These are phyloP conservation scores for Cyclocybe aegerita DNA, from an alignment of 768 basidiomycete species.

Conservation along the genomic window DNA sequence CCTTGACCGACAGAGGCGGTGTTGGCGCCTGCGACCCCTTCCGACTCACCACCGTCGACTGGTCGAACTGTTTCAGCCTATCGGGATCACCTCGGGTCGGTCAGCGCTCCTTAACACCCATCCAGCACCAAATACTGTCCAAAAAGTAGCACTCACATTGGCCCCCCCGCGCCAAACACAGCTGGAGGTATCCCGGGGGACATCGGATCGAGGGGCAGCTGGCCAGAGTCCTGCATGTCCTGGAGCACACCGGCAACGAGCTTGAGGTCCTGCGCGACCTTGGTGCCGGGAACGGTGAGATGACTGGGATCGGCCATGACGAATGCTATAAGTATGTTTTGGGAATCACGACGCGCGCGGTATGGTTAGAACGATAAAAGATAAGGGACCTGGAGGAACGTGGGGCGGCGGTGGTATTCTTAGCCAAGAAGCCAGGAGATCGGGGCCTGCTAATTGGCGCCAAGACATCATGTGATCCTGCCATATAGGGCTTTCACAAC, in stretches of 20 bases:
- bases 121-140: neutral
- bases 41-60: conserved; percentile 69
- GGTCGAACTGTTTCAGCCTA: conserved; percentile 81
- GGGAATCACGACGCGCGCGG: neutral
- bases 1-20: conserved; percentile 81
- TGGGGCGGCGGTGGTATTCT: neutral
- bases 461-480: too few relatives aligned
- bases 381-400: conserved; percentile 14
- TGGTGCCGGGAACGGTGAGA: conserved; percentile 27
- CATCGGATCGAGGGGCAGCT: conserved; percentile 20
- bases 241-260: conserved; percentile 52
- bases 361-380: conserved; percentile 3
- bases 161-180: conserved; percentile 72
- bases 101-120: neutral
- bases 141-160: conserved; percentile 49
- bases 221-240: conserved; percentile 39
- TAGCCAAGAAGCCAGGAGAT: too few relatives aligned
- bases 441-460: neutral
- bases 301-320: conserved; percentile 22
- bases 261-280: conserved; percentile 45
- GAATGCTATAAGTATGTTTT: conserved; percentile 4
- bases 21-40: conserved; percentile 73
- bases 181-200: conserved; percentile 53
- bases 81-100: conserved; percentile 3
- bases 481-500: neutral